Percentiles rank a stretch among this genome's conserved stretches.
These are phyloP conservation scores for Populus deltoides DNA, from an alignment of 345 rosid species.

Conservation along the genomic window DNA sequence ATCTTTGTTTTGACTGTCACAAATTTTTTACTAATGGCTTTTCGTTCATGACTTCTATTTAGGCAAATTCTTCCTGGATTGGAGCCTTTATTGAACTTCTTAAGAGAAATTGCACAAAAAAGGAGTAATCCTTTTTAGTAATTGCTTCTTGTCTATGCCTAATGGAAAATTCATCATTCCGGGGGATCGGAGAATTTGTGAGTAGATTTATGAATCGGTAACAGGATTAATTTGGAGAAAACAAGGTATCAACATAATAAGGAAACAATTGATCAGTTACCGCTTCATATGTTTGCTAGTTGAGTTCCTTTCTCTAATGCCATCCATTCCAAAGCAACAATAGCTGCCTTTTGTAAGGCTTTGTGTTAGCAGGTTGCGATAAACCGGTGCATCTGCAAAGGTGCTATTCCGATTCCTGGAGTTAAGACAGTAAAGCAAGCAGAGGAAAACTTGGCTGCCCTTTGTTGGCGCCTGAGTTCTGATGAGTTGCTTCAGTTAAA, in stretches of 20 bases:
- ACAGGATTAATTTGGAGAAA: neutral
- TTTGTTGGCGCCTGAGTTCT: conserved; percentile 68
- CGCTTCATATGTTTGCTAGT: neutral
- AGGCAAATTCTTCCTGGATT: conserved; percentile 81
- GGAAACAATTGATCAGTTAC: neutral
- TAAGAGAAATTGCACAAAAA: conserved; percentile 51
- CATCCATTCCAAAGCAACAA: neutral
- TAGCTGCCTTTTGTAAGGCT: neutral
- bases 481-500: conserved; percentile 75
- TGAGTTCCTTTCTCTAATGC: neutral
- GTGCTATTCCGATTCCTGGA: conserved; percentile 86
- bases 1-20: neutral
- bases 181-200: neutral
- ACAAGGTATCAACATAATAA: neutral
- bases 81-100: conserved; percentile 53
- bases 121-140: conserved; percentile 47
- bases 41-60: conserved; percentile 31
- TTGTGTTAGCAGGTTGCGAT: conserved; percentile 59
- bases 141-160: neutral
- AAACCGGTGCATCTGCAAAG: conserved; percentile 92
- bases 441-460: conserved; percentile 80
- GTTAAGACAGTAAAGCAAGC: conserved; percentile 70
- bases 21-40: no score
- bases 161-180: neutral
- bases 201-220: neutral